A percentile compares a stretch with the other conserved stretches of the same genome.
phyloP scores from a whole-genome alignment of 2,329 filamentous ascomycete genomes.

The Phoma herbarum region DNA sequence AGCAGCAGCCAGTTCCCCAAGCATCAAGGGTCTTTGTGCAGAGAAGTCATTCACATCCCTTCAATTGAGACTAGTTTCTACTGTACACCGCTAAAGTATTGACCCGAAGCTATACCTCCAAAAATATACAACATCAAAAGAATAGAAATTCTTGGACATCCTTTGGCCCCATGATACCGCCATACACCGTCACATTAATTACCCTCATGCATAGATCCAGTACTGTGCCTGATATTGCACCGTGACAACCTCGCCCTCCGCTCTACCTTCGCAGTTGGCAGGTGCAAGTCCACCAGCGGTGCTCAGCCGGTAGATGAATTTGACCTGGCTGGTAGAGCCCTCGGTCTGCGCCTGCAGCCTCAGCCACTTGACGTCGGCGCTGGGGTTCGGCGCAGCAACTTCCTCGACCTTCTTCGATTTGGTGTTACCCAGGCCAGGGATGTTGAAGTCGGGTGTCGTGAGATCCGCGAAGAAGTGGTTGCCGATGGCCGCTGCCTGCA shows the following conservation, averaged over 20 bases:
- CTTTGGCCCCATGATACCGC: neutral
- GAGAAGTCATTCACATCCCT: neutral
- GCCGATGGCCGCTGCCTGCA: slow-evolving; percentile 58
- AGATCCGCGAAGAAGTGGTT: slow-evolving; percentile 80
- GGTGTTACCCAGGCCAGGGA: slow-evolving; percentile 72
- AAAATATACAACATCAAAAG: neutral
- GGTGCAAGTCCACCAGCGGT: slow-evolving; percentile 84
- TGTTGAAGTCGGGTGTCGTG: slow-evolving; percentile 82
- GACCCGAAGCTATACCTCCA: neutral
- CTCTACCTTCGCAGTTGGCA: slow-evolving; percentile 67
- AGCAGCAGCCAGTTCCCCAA: neutral
- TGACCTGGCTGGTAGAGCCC: slow-evolving; percentile 58
- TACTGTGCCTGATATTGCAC: slow-evolving; percentile 88
- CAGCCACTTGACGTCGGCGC: slow-evolving; percentile 76
- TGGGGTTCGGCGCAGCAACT: slow-evolving; percentile 69
- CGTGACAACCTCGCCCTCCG: slow-evolving; percentile 62
- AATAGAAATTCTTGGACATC: neutral
- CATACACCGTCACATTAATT: neutral
- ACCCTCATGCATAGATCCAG: slow-evolving; percentile 61
- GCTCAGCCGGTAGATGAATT: slow-evolving; percentile 81
- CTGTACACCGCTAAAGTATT: neutral
- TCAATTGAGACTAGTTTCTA: neutral
- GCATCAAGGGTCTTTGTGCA: neutral
- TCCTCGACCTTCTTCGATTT: slow-evolving; percentile 71
- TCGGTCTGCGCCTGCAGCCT: slow-evolving; percentile 63